Percentiles rank a stretch among this genome's conserved stretches.
Conservation (phyloP, 768 basidiomycete genomes). For the Pseudohyphozyma bogoriensis region DNA sequence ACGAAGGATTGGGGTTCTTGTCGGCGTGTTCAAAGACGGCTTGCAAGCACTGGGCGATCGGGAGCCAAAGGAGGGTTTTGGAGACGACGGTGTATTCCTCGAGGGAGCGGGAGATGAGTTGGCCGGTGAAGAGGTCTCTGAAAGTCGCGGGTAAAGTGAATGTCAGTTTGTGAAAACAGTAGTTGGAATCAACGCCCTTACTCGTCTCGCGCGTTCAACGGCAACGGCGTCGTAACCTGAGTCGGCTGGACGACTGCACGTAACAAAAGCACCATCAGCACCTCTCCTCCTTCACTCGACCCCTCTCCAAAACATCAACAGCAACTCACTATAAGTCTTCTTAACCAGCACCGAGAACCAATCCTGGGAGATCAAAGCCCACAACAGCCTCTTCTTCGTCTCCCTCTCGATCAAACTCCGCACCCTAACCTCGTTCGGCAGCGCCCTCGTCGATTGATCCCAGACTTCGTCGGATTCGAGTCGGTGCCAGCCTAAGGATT, state of each 20-base stretch:
- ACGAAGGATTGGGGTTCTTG: conserved; percentile 2
- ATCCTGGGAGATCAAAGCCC: conserved; percentile 10
- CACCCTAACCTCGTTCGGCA: conserved; percentile 8
- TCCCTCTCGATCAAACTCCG: conserved; percentile 18
- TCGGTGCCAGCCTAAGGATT: too few relatives aligned
- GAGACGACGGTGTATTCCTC: conserved; percentile 6
- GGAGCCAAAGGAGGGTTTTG: conserved; percentile 3
- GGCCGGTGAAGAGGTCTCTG: conserved; percentile 11
- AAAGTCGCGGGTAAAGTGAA: conserved; percentile 12
- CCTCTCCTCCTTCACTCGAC: too few relatives aligned
- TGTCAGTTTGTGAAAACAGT: conserved; percentile 11
- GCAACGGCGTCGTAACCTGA: conserved; percentile 3
- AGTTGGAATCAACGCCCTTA: background rate
- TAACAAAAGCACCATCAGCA: too few relatives aligned
- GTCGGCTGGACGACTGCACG: conserved; percentile 1
- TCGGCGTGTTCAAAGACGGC: conserved; percentile 8
- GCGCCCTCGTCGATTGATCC: conserved; percentile 5
- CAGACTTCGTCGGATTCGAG: conserved; percentile 10
- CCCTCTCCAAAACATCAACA: too few relatives aligned
- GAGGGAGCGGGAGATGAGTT: conserved; percentile 2
- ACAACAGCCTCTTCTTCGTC: conserved; percentile 21
- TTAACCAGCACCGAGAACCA: background rate
- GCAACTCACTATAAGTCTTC: too few relatives aligned
- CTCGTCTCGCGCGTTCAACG: background rate
- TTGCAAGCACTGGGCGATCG: conserved; percentile 5